Percentiles rank a stretch among this genome's conserved stretches.
Evolutionary conservation across 2,329 filamentous ascomycete species (phyloP).

Genomic region (Ophiostoma quercus): DNA sequence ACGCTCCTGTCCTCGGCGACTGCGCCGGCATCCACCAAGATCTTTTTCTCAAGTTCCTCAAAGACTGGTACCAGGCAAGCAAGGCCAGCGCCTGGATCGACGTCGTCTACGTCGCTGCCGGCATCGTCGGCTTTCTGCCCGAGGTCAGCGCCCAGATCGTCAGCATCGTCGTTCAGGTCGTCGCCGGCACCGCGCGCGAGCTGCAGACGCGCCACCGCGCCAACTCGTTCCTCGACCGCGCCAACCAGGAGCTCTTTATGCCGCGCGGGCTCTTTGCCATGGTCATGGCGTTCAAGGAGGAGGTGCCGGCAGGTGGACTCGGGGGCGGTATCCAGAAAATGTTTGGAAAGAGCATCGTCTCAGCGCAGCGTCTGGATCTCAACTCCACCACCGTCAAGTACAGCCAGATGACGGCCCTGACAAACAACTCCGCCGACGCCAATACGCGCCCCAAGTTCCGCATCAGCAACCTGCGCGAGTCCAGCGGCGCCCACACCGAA

Average conservation of each 20-base stretch:
- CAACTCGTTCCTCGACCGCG: conserved; percentile 32
- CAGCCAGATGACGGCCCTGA: conserved; percentile 1
- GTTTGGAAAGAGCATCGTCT: not conserved
- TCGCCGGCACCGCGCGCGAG: conserved; percentile 30
- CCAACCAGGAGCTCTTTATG: conserved; percentile 33
- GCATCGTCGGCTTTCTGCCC: not conserved
- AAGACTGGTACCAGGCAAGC: conserved; percentile 3
- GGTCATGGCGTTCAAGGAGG: conserved; percentile 33
- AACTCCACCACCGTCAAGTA: not conserved
- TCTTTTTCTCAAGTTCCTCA: not conserved
- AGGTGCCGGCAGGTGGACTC: conserved; percentile 23
- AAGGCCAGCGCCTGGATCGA: not conserved
- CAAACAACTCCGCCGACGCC: conserved; percentile 6
- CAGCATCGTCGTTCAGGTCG: conserved; percentile 29
- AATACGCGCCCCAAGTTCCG: conserved; percentile 30
- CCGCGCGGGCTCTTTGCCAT: conserved; percentile 33
- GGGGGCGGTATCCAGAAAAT: not conserved
- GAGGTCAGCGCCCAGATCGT: conserved; percentile 25
- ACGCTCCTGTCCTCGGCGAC: not conserved
- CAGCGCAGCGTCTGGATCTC: not conserved
- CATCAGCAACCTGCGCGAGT: conserved; percentile 34
- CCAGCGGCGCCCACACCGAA: conserved; percentile 36
- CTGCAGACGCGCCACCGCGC: conserved; percentile 30
- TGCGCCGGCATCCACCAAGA: not conserved
- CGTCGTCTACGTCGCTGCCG: not conserved